Evolutionary conservation across 805 yeast genomes (phyloP).

Genomic region (Cyberlindnera veronae): DNA sequence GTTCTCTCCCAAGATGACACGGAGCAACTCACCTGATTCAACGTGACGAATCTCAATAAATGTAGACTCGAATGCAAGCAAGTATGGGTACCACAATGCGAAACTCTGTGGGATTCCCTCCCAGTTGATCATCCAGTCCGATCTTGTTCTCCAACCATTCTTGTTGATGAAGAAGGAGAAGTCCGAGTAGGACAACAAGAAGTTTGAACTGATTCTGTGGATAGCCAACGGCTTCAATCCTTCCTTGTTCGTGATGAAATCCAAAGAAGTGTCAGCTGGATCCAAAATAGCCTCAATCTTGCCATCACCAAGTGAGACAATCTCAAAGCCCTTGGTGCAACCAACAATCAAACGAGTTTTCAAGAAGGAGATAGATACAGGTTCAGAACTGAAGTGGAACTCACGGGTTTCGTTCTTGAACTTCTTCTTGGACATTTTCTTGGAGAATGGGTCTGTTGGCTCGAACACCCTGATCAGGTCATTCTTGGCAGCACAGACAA

Average conservation of each 20-base stretch:
- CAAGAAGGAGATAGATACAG: conserved; percentile 85
- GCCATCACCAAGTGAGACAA: conserved; percentile 79
- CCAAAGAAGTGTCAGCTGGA: conserved; percentile 97
- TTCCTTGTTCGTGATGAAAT: conserved; percentile 84
- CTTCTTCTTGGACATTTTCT: conserved; percentile 62
- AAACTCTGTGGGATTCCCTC: conserved; percentile 93
- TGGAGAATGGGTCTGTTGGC: conserved; percentile 72
- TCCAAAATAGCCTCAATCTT: conserved; percentile 87
- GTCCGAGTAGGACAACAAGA: conserved; percentile 83
- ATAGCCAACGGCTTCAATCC: conserved; percentile 86
- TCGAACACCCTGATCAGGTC: conserved; percentile 84
- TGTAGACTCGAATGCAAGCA: conserved; percentile 83
- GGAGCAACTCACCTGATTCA: conserved; percentile 77
- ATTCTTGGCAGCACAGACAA: conserved; percentile 86
- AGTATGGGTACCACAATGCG: conserved; percentile 91
- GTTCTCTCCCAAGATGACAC: conserved; percentile 91
- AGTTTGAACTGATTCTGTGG: conserved; percentile 85
- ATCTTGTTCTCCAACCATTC: conserved; percentile 94
- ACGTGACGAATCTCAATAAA: conserved; percentile 92
- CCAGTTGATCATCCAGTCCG: conserved; percentile 94
- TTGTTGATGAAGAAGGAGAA: conserved; percentile 92
- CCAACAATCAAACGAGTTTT: conserved; percentile 91
- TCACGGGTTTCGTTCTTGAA: conserved; percentile 69
- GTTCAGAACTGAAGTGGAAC: conserved; percentile 80
- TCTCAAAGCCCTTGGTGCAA: conserved; percentile 94